Conservation (phyloP, 441 rosid species). For the Sinapis alba region DNA sequence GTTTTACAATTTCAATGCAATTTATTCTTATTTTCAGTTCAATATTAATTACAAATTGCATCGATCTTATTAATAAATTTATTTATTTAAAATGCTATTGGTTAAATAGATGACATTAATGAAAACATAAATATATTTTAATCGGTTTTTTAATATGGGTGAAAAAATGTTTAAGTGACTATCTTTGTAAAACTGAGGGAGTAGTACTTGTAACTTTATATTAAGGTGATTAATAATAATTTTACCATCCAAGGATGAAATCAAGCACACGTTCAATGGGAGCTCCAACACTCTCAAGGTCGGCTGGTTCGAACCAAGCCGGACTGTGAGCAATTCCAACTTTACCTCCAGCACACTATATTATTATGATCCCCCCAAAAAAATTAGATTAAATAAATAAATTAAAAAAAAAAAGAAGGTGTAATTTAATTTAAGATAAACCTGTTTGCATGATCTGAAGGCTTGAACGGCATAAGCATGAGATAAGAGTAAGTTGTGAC, state of each 20-base stretch:
- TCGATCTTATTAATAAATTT: too few species aligned
- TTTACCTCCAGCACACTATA: slow-evolving; percentile 37
- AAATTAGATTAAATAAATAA: not conserved
- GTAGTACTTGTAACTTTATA: not conserved
- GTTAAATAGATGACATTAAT: too few species aligned
- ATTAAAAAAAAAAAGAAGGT: too few species aligned
- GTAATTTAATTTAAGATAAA: not conserved
- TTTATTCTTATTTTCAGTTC: too few species aligned
- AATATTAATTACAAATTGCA: too few species aligned
- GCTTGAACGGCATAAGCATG: slow-evolving; percentile 36
- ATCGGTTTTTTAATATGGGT: too few species aligned
- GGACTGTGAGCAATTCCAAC: slow-evolving; percentile 38
- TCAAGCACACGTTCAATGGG: slow-evolving; percentile 37
- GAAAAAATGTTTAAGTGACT: too few species aligned
- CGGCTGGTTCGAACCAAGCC: slow-evolving; percentile 36
- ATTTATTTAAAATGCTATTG: too few species aligned
- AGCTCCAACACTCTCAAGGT: slow-evolving; percentile 2
- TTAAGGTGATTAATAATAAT: not conserved
- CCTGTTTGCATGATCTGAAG: slow-evolving; percentile 31
- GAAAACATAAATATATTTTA: too few species aligned
- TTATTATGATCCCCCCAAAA: too few species aligned
- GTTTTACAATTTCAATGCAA: too few species aligned
- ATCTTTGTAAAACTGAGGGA: too few species aligned
- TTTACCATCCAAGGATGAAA: slow-evolving; percentile 42
- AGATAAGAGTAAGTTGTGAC: slow-evolving; percentile 35